These are phyloP conservation scores for Rhizopus arrhizus DNA, from an alignment of 371 early-diverging fungal species.

Conservation along the genomic window DNA sequence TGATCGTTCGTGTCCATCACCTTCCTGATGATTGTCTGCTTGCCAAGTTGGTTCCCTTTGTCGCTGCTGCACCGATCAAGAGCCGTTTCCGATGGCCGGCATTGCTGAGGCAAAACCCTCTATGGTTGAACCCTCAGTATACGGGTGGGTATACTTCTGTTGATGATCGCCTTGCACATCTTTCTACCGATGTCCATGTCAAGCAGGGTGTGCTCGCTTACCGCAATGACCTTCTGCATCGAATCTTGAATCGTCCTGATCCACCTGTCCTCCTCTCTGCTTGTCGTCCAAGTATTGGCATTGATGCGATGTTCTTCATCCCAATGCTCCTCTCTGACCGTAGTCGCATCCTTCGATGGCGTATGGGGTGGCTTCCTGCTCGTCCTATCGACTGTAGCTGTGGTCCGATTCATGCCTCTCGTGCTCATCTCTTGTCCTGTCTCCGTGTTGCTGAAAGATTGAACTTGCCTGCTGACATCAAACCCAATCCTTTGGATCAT, in stretches of 20 bases:
- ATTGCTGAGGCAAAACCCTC: neutral
- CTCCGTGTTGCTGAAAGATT: neutral
- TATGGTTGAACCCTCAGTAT: neutral
- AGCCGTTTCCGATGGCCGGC: neutral
- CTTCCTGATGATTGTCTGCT: constrained; percentile 16
- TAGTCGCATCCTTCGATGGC: constrained; percentile 22
- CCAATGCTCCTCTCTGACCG: neutral
- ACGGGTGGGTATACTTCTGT: neutral
- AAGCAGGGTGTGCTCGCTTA: neutral
- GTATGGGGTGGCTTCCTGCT: constrained; percentile 22
- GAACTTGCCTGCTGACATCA: no score
- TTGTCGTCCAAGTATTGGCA: neutral
- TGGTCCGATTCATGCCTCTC: constrained; percentile 8
- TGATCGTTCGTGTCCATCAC: neutral
- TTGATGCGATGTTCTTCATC: constrained; percentile 2
- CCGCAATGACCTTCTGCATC: neutral
- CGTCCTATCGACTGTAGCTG: constrained; percentile 4
- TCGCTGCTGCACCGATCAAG: neutral
- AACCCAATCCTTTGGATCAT: no score
- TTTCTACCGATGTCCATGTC: neutral
- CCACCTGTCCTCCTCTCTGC: neutral
- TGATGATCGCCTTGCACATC: neutral
- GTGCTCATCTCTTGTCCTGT: neutral
- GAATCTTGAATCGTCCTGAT: neutral
- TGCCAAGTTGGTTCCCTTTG: neutral